A percentile compares a stretch with the other conserved stretches of the same genome.
phyloP scores from a whole-genome alignment of 1,139 yeast genomes.

The Casaregolazyma suthepensis region DNA sequence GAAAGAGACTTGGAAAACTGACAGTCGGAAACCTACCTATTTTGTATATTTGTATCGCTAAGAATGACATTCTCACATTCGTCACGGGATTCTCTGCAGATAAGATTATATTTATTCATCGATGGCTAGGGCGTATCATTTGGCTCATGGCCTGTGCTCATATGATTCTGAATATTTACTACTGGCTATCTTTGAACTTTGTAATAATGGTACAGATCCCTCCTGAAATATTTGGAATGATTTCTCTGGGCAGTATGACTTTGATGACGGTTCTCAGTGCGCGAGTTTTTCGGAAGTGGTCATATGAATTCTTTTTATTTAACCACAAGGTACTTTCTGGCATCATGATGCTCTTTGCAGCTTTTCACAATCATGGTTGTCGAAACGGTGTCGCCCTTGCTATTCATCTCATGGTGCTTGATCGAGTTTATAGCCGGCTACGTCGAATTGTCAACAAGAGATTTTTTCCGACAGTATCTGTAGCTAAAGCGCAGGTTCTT shows the following conservation, averaged over 20 bases:
- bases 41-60: slow-evolving; percentile 36
- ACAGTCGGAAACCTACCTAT: slow-evolving; percentile 41
- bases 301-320: slow-evolving; percentile 42
- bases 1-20: slow-evolving; percentile 41
- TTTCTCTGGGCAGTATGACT: slow-evolving; percentile 39
- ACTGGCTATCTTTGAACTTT: slow-evolving; percentile 41
- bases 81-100: slow-evolving; percentile 43
- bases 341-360: slow-evolving; percentile 41
- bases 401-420: slow-evolving; percentile 43
- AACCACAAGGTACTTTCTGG: slow-evolving; percentile 42
- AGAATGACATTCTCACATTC: slow-evolving; percentile 39
- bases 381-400: slow-evolving; percentile 38
- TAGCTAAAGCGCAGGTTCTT: slow-evolving; percentile 33
- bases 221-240: slow-evolving; percentile 48
- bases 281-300: slow-evolving; percentile 37
- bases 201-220: slow-evolving; percentile 42
- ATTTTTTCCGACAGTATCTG: slow-evolving; percentile 39
- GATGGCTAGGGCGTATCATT: slow-evolving; percentile 42
- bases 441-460: slow-evolving; percentile 34
- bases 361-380: slow-evolving; percentile 40
- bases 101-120: slow-evolving; percentile 38
- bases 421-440: slow-evolving; percentile 36
- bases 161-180: slow-evolving; percentile 32
- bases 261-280: slow-evolving; percentile 38
- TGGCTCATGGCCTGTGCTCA: slow-evolving; percentile 40